Evolutionary conservation across 2,329 filamentous ascomycete species (phyloP).

Genomic region (Rhynchosporium graminicola): DNA sequence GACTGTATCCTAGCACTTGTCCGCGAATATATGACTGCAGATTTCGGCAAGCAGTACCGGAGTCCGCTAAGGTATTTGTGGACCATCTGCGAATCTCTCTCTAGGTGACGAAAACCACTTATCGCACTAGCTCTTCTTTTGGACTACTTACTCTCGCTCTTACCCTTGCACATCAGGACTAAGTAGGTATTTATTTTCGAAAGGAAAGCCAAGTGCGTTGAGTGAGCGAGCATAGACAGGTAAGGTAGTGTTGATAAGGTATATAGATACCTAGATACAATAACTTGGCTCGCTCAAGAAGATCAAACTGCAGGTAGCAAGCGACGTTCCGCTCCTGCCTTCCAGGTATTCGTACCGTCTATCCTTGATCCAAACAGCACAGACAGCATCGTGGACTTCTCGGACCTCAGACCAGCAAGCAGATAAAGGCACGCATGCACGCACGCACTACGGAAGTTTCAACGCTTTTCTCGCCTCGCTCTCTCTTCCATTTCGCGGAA

Average conservation of each 20-base stretch:
- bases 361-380: not conserved
- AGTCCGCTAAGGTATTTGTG: not conserved
- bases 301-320: not conserved
- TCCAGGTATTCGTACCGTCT: not conserved
- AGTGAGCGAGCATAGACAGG: too few relatives aligned
- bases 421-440: not conserved
- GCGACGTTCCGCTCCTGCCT: slow-evolving; percentile 1
- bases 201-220: too few relatives aligned
- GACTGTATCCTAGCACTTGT: slow-evolving; percentile 4
- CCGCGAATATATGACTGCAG: slow-evolving; percentile 4
- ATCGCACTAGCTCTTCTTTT: too few relatives aligned
- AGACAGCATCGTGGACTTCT: slow-evolving; percentile 3
- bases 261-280: too few relatives aligned
- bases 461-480: not conserved
- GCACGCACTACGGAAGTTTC: not conserved
- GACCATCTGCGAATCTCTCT: not conserved
- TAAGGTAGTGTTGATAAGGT: too few relatives aligned
- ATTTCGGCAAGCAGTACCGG: slow-evolving; percentile 8
- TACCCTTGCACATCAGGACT: too few relatives aligned
- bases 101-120: not conserved
- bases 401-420: not conserved
- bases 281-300: not conserved
- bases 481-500: slow-evolving; percentile 18
- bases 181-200: too few relatives aligned
- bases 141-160: too few relatives aligned